Evolutionary conservation across 2,329 filamentous ascomycete genomes (phyloP), one percentile per base, ranked within the genome.

Genomic region (Fusarium temperatum): DNA sequence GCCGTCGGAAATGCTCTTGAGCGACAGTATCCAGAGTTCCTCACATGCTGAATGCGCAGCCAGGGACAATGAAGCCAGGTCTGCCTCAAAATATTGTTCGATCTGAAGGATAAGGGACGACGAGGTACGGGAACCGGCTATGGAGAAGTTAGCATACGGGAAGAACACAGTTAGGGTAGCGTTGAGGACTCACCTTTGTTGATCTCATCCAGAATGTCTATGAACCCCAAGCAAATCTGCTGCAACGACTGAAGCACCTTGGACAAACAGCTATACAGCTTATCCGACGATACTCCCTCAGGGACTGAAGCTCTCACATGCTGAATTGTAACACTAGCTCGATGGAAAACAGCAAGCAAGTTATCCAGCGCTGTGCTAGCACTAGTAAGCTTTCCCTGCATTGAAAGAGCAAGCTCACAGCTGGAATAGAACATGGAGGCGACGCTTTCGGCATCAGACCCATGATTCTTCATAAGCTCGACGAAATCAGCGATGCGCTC

Each of bases 161-260:
- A 5, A 5, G 5, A 5, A 6, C 18, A 39, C 18, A 6, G 15
- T 3, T 1, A 14, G 5, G 2, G 3, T 24, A 30, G 4, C 8
- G 1, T 5, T 14, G 2, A 11, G 11, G 26, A 24, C 38, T 32
- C 0, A 44, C 53, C 38, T 42, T 56, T 56, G 12, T 56, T 56
- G 20, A 56, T 44, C 15, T 56, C 53, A 32, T 56, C 53, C 17
- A 56, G 2, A 5, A 56, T 56, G 15, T 56, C 53, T 22, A 56
- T 56, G 15, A 56, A 56, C 0, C 53, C 53, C 12, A 56, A 3
- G 1, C 53, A 56, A 56, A 56, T 56, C 22, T 56, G 53, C 12
- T 56, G 53, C 26, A 56, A 30, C 0, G 53, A 56, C 38, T 44
- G 53, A 20, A 56, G 53, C 8, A 56, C 53, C 11, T 44, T 56